phyloP scores from a whole-genome alignment of 2,329 filamentous ascomycete species.

The Elsinoe perseae region DNA sequence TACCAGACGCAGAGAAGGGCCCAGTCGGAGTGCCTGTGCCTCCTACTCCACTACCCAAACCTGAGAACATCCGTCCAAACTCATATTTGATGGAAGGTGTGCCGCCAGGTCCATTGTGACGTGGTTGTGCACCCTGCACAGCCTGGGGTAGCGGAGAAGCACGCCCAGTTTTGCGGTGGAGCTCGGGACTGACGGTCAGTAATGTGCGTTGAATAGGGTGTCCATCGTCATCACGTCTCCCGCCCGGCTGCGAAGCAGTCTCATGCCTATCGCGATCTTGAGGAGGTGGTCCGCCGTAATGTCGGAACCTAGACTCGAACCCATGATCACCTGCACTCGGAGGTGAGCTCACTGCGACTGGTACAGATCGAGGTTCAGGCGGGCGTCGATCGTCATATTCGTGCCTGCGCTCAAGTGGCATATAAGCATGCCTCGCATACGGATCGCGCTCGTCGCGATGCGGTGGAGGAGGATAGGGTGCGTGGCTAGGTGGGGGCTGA shows the following conservation, averaged over 20 bases:
- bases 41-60: conserved; percentile 64
- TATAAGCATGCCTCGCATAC: neutral
- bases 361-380: conserved; percentile 1
- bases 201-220: conserved; percentile 50
- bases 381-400: conserved; percentile 10
- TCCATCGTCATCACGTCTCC: conserved; percentile 16
- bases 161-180: conserved; percentile 72
- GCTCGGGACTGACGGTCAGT: conserved; percentile 63
- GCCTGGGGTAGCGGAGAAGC: conserved; percentile 86
- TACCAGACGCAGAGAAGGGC: conserved; percentile 42
- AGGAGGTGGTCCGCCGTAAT: conserved; percentile 8
- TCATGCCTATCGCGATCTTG: conserved; percentile 9
- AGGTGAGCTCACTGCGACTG: conserved; percentile 2
- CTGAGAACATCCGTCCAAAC: conserved; percentile 89
- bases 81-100: conserved; percentile 91
- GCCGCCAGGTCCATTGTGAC: conserved; percentile 66
- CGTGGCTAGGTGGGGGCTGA: neutral
- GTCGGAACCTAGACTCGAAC: conserved; percentile 14
- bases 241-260: neutral
- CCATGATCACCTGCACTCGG: conserved; percentile 2
- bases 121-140: conserved; percentile 82
- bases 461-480: conserved; percentile 3
- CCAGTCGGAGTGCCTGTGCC: conserved; percentile 45
- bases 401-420: neutral
- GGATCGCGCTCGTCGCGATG: conserved; percentile 3